These are phyloP conservation scores for Maudiozyma serrabonitensis DNA, from an alignment of 805 yeast genomes.

Conservation along the genomic window DNA sequence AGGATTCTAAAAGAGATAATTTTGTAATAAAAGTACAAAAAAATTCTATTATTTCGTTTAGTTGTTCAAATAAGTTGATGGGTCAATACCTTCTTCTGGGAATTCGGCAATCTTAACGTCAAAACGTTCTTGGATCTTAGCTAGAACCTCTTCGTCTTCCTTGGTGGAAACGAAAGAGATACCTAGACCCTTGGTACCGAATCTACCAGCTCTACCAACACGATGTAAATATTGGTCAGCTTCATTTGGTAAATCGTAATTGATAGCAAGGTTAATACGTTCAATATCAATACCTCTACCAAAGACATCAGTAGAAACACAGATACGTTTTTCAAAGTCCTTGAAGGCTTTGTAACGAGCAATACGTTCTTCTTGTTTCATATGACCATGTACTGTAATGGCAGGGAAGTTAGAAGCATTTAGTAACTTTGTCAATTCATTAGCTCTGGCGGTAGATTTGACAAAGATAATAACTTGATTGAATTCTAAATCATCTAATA, in stretches of 20 bases:
- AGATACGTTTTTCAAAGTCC: conserved; percentile 96
- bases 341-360: conserved; percentile 92
- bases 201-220: conserved; percentile 99
- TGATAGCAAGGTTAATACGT: conserved; percentile 95
- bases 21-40: neutral
- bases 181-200: conserved; percentile 98
- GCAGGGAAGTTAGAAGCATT: conserved; percentile 94
- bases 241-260: conserved; percentile 91
- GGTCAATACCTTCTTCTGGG: conserved; percentile 97
- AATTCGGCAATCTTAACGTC: conserved; percentile 90
- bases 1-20: neutral
- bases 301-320: conserved; percentile 96
- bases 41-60: conserved; percentile 26
- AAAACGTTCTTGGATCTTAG: conserved; percentile 91
- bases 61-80: conserved; percentile 95
- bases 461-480: conserved; percentile 97
- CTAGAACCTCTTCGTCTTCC: conserved; percentile 83
- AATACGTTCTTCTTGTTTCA: conserved; percentile 96
- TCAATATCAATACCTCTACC: conserved; percentile 99
- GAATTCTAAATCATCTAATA: conserved; percentile 89
- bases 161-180: conserved; percentile 78
- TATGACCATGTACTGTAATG: conserved; percentile 89
- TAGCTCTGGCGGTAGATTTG: conserved; percentile 82
- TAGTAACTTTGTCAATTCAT: conserved; percentile 79
- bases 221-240: conserved; percentile 98